These are phyloP conservation scores for Cystobasidium sp. DNA, from an alignment of 1,284 basidiomycete genomes.

Conservation along the genomic window DNA sequence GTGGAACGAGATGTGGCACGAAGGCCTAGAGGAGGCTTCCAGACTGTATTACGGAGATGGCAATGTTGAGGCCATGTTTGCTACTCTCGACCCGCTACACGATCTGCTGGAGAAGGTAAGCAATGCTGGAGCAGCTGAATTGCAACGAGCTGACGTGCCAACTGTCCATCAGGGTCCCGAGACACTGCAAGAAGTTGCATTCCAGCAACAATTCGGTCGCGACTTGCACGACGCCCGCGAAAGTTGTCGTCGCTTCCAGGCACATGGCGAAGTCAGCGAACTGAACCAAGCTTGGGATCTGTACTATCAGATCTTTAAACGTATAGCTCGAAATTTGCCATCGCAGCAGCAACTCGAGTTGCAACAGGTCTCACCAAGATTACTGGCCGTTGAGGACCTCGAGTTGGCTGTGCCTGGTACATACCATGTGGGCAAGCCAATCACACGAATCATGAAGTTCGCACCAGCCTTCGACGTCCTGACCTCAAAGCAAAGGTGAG, in stretches of 20 bases:
- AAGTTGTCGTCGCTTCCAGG: slow-evolving; percentile 82
- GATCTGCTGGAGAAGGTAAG: slow-evolving; percentile 85
- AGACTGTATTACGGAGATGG: slow-evolving; percentile 96
- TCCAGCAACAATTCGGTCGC: slow-evolving; percentile 90
- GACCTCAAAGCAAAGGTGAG: slow-evolving; percentile 83
- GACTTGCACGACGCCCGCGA: slow-evolving; percentile 94
- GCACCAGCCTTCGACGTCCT: slow-evolving; percentile 88
- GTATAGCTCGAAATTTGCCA: slow-evolving; percentile 92
- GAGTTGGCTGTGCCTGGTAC: slow-evolving; percentile 96
- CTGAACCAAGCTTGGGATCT: slow-evolving; percentile 99
- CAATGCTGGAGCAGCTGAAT: slow-evolving; percentile 40
- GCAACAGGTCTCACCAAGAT: slow-evolving; percentile 94
- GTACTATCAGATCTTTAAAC: slow-evolving; percentile 96
- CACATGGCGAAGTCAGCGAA: slow-evolving; percentile 84
- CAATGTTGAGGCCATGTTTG: slow-evolving; percentile 99
- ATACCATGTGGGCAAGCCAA: slow-evolving; percentile 85
- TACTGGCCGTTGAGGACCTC: slow-evolving; percentile 85
- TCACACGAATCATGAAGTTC: slow-evolving; percentile 83
- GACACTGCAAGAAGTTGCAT: slow-evolving; percentile 93
- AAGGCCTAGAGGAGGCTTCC: slow-evolving; percentile 97
- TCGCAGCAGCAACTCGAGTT: slow-evolving; percentile 88
- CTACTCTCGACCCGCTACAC: slow-evolving; percentile 88
- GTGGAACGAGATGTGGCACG: slow-evolving; percentile 99
- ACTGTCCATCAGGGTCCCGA: slow-evolving; percentile 73
- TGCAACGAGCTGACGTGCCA: not conserved